phyloP scores from a whole-genome alignment of 2,329 filamentous ascomycete genomes.

The Calonectria pauciramosa region DNA sequence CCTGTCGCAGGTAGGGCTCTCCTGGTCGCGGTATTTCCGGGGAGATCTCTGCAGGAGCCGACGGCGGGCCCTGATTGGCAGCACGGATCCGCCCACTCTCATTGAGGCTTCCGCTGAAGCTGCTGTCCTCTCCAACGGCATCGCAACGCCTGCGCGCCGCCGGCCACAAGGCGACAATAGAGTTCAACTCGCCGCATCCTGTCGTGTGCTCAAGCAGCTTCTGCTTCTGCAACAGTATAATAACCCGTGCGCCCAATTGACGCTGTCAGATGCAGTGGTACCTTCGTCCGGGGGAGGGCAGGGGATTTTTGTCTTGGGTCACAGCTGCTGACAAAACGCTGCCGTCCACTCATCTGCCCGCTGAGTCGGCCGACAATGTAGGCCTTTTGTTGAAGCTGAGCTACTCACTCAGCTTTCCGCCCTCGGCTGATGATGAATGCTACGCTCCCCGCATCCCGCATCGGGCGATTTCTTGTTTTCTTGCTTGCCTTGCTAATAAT shows the following conservation, averaged over 20 bases:
- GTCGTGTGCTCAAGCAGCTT: background rate
- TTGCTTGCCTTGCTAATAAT: conserved; percentile 36
- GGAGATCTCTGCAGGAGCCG: conserved; percentile 32
- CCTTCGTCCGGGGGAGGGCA: background rate
- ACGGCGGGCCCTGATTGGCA: conserved; percentile 30
- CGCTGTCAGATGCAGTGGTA: background rate
- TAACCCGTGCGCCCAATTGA: background rate
- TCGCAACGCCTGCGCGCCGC: background rate
- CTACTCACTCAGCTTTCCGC: background rate
- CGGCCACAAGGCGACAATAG: background rate
- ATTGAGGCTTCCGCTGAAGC: conserved; percentile 7
- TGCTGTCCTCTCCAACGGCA: background rate
- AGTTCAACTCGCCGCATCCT: background rate
- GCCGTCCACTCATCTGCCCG: conserved; percentile 3
- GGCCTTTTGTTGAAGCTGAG: background rate
- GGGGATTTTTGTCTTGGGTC: conserved; percentile 8
- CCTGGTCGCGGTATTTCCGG: conserved; percentile 45
- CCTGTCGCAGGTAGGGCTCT: conserved; percentile 29
- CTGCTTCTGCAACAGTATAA: conserved; percentile 5
- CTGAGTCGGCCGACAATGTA: background rate
- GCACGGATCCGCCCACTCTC: conserved; percentile 9
- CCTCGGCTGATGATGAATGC: conserved; percentile 12
- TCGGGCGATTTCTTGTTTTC: conserved; percentile 14
- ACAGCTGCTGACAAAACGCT: background rate
- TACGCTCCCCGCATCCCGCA: conserved; percentile 34